Percentiles rank a stretch among this genome's conserved stretches.
These are phyloP conservation scores for Aspergillus brasiliensis DNA, from an alignment of 2,329 filamentous ascomycete genomes.

Conservation along the genomic window DNA sequence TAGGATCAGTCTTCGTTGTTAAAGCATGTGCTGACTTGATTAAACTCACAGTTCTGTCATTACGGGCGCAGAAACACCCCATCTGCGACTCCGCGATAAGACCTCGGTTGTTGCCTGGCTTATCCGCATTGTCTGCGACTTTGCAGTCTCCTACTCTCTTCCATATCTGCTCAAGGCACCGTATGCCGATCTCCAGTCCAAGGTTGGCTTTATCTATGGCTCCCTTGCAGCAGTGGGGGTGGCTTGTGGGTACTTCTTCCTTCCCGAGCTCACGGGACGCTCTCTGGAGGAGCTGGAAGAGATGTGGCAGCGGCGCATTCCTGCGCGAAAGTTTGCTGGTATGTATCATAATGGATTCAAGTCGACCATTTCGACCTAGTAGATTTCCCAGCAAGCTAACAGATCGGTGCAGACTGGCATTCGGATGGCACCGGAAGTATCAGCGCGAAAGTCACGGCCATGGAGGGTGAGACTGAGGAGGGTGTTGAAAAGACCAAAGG, in stretches of 20 bases:
- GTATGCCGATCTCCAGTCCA: constrained; percentile 2
- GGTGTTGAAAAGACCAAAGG: not conserved
- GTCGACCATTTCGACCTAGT: not conserved
- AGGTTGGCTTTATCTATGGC: constrained; percentile 10
- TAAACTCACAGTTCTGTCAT: not conserved
- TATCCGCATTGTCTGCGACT: not conserved
- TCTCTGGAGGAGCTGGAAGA: constrained; percentile 9
- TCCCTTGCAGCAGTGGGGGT: constrained; percentile 3
- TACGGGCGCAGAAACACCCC: not conserved
- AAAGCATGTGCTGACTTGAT: not conserved
- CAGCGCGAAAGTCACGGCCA: not conserved
- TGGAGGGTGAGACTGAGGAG: not conserved
- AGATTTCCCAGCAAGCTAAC: not conserved
- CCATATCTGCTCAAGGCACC: constrained; percentile 4
- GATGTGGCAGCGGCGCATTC: constrained; percentile 4
- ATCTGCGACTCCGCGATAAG: constrained; percentile 8
- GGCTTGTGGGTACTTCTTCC: constrained; percentile 3
- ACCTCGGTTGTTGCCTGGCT: constrained; percentile 6
- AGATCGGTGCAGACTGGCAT: not conserved
- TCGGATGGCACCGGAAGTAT: not conserved
- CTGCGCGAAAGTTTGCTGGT: not conserved
- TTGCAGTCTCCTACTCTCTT: constrained; percentile 8
- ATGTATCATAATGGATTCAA: not conserved
- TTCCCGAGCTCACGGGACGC: constrained; percentile 9
- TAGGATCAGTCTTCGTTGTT: not conserved